phyloP scores from a whole-genome alignment of 2,329 filamentous ascomycete species.

The Coccinonectria pachysandricola region DNA sequence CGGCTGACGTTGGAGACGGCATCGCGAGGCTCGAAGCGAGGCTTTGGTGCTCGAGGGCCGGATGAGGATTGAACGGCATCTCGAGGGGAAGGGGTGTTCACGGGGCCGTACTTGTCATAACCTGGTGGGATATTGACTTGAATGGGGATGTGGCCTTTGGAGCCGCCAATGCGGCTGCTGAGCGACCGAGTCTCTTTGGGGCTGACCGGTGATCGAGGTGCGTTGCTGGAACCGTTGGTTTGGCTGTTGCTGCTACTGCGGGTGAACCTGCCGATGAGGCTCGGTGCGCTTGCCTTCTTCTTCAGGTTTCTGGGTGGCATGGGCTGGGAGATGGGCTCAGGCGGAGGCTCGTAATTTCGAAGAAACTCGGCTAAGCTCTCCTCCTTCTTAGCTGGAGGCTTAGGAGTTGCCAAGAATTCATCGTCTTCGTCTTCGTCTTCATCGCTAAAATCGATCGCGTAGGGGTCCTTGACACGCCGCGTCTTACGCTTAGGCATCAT shows the following conservation, averaged over 20 bases:
- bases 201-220: constrained; percentile 14
- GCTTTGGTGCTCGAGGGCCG: constrained; percentile 38
- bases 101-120: constrained; percentile 31
- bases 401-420: constrained; percentile 28
- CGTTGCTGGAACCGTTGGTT: constrained; percentile 16
- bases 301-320: constrained; percentile 34
- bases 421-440: constrained; percentile 48
- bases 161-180: constrained; percentile 29
- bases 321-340: constrained; percentile 30
- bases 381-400: constrained; percentile 36
- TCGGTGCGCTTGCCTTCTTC: constrained; percentile 55
- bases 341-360: constrained; percentile 56
- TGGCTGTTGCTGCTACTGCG: constrained; percentile 25
- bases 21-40: constrained; percentile 48
- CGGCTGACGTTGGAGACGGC: constrained; percentile 36
- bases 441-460: constrained; percentile 78
- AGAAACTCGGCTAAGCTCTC: constrained; percentile 68
- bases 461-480: constrained; percentile 74
- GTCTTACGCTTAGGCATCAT: constrained; percentile 63
- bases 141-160: constrained; percentile 40
- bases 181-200: constrained; percentile 23
- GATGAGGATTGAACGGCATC: constrained; percentile 14
- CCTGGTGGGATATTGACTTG: constrained; percentile 38
- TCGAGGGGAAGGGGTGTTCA: constrained; percentile 12
- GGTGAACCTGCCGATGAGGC: constrained; percentile 50